Evolutionary conservation across 2,329 filamentous ascomycete species (phyloP), one percentile per base, ranked within the genome.

Genomic region (Tolypocladium pustulatum): DNA sequence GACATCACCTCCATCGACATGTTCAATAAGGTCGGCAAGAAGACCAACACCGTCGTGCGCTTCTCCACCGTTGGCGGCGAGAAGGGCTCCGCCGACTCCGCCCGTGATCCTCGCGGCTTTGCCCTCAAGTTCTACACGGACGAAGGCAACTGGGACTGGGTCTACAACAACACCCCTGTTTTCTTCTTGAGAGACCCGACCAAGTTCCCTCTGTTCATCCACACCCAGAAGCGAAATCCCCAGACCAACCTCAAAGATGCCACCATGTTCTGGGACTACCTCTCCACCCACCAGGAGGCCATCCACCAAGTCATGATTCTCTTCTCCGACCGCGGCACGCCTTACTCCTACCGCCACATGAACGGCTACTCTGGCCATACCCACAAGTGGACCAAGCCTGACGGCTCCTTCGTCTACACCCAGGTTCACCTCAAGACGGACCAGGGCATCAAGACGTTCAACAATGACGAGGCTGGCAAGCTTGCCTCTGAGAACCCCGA

Each of bases 141-240:
- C 40, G 84, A 89, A 62, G 87, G 87, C 25, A 67, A 88, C 68
- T 89, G 82, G 81, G 87, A 90, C 68, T 84, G 85, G 78, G 86
- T 90, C 30, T 86, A 82, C 70, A 89, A 89, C 75, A 90, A 91
- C 73, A 90, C 86, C 0, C 88, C 88, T 1, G 79, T 90, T 32
- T 91, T 91, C 78, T 91, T 91, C 77, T 67, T 91, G 30, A 80
- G 88, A 51, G 88, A 91, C 65, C 86, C 88, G 2, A 80, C 81
- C 66, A 90, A 90, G 70, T 91, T 90, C 74, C 87, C 87, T 40
- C 75, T 86, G 67, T 87, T 90, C 72, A 90, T 90, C 62, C 87
- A 89, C 75, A 88, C 87, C 4, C 88, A 91, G 73, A 91, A 91
- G 79, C 81, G 87, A 55, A 80, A 91, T 72, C 88, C 88, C 1